Evolutionary conservation across 164 flowering plant species (phyloP).

Genomic region (Vitis rupestris): DNA sequence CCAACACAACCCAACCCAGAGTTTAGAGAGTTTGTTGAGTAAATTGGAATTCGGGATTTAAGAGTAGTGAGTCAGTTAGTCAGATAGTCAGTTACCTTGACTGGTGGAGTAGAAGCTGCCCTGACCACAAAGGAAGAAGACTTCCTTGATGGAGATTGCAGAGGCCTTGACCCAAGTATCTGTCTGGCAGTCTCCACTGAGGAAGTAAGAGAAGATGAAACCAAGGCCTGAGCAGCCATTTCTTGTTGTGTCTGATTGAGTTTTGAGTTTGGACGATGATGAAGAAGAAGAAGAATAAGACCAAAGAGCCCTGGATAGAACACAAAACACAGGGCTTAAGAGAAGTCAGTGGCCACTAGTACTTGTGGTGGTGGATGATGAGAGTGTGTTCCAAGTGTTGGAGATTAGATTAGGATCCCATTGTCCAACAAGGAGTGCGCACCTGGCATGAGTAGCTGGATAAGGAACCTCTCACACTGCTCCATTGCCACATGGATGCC

Average conservation of each 20-base stretch:
- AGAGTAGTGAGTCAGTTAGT: not conserved
- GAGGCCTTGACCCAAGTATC: constrained; percentile 46
- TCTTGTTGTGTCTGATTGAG: not conserved
- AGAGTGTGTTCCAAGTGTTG: constrained; percentile 2
- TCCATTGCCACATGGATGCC: too few relatives aligned
- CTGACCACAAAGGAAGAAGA: constrained; percentile 62
- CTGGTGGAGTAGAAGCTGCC: constrained; percentile 86
- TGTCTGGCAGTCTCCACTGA: constrained; percentile 69
- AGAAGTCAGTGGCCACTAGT: not conserved
- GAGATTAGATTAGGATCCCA: constrained; percentile 42
- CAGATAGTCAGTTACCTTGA: constrained; percentile 46
- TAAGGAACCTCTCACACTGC: constrained; percentile 8
- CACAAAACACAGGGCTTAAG: not conserved
- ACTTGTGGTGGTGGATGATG: constrained; percentile 19
- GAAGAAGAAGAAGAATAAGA: not conserved
- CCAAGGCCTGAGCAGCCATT: constrained; percentile 80
- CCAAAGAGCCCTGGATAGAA: not conserved
- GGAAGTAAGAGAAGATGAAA: constrained; percentile 73
- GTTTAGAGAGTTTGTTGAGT: too few relatives aligned
- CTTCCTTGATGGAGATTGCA: constrained; percentile 37
- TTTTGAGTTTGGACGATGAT: not conserved
- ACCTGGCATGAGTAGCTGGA: constrained; percentile 29
- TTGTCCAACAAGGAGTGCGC: constrained; percentile 33
- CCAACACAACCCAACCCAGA: not conserved
- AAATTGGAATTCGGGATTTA: not conserved